Percentiles rank a stretch among this genome's conserved stretches.
Conservation (phyloP, 2,329 filamentous ascomycete genomes). For the Aspergillus ustus region DNA sequence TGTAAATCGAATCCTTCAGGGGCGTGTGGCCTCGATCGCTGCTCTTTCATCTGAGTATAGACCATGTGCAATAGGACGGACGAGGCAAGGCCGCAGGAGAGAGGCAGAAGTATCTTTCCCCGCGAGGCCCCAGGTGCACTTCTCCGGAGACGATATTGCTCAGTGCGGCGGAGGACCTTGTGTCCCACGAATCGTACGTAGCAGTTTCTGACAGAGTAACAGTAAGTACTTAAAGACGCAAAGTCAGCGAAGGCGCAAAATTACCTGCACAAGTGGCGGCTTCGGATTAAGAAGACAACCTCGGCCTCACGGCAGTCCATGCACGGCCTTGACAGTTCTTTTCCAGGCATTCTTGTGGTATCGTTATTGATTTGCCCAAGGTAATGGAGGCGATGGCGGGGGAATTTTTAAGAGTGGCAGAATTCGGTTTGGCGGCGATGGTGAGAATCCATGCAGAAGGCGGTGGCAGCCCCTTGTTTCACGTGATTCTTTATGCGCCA, state of each 20-base stretch:
- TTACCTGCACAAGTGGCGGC: conserved; percentile 65
- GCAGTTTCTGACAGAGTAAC: conserved; percentile 61
- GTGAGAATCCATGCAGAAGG: conserved; percentile 2
- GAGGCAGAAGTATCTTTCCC: conserved; percentile 70
- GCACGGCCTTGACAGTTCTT: conserved; percentile 49
- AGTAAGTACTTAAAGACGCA: background rate
- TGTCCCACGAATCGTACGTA: conserved; percentile 76
- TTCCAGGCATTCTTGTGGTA: conserved; percentile 36
- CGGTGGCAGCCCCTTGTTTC: background rate
- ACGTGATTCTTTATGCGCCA: conserved; percentile 5
- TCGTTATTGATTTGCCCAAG: background rate
- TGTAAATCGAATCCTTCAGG: conserved; percentile 69
- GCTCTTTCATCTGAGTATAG: conserved; percentile 68
- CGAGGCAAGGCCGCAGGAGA: conserved; percentile 85
- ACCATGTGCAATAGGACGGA: conserved; percentile 76
- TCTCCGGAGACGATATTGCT: conserved; percentile 61
- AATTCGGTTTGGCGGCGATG: conserved; percentile 23
- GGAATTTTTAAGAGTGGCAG: conserved; percentile 21
- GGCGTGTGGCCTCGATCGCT: conserved; percentile 64
- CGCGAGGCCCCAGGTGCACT: conserved; percentile 45
- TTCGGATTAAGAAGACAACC: conserved; percentile 59
- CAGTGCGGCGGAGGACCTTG: conserved; percentile 80
- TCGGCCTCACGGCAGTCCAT: conserved; percentile 60
- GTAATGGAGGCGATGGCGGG: background rate
- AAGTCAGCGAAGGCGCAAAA: conserved; percentile 21